These are phyloP conservation scores for Geotrichum citri-aurantii DNA, from an alignment of 1,139 yeast genomes.

Conservation along the genomic window DNA sequence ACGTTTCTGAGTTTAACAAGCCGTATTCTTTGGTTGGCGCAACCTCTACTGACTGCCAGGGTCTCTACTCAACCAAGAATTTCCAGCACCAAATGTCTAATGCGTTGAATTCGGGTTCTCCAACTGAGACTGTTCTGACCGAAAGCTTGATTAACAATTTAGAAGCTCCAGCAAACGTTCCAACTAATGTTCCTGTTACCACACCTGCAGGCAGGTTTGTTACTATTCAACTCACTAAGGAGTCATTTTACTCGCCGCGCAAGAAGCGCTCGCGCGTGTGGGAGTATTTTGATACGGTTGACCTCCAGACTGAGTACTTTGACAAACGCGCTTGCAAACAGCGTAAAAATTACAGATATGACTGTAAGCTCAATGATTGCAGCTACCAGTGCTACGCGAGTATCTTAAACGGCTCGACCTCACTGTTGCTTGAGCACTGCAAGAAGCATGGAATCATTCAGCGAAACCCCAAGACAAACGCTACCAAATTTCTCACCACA, in stretches of 20 bases:
- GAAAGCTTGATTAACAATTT: too few relatives aligned
- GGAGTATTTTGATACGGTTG: neutral
- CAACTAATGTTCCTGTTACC: neutral
- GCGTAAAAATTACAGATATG: neutral
- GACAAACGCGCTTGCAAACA: neutral
- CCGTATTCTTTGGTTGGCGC: neutral
- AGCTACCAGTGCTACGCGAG: neutral
- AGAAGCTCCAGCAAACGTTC: neutral
- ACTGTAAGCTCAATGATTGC: neutral
- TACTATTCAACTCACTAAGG: neutral
- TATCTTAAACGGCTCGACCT: neutral
- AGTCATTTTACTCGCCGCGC: neutral
- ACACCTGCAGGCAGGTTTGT: neutral
- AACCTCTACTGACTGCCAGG: neutral
- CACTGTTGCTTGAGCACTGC: neutral
- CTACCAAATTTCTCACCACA: neutral
- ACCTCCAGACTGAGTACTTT: neutral
- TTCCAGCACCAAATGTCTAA: neutral
- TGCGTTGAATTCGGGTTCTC: neutral
- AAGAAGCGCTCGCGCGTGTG: neutral
- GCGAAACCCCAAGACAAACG: neutral
- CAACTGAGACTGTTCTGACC: neutral
- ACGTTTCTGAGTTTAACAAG: neutral
- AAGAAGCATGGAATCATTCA: neutral
- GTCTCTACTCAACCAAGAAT: neutral